phyloP scores from a whole-genome alignment of 2,329 filamentous ascomycete species.

The Claviceps quebecensis region DNA sequence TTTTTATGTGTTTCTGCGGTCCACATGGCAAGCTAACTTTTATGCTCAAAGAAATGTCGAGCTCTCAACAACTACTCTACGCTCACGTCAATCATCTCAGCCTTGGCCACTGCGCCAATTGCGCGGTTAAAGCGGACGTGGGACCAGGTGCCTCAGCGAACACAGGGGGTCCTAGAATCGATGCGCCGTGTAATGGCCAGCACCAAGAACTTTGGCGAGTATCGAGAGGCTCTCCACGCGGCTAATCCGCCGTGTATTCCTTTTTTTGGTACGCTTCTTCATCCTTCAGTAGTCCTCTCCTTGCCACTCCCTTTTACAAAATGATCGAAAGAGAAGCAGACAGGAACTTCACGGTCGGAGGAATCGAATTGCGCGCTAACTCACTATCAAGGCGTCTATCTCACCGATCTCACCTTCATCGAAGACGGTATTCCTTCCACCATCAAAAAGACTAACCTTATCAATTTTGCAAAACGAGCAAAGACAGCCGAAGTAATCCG shows the following conservation, averaged over 20 bases:
- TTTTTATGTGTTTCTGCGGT: too few relatives aligned
- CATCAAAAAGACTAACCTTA: constrained; percentile 89
- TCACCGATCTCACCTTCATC: constrained; percentile 96
- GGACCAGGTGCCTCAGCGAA: constrained; percentile 81
- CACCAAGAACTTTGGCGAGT: constrained; percentile 96
- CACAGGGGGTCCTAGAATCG: constrained; percentile 63
- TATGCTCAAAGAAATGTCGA: constrained; percentile 64
- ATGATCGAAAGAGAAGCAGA: too few relatives aligned
- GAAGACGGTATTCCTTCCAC: constrained; percentile 95
- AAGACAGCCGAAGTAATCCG: constrained; percentile 98
- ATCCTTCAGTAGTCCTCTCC: too few relatives aligned
- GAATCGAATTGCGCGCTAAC: background rate
- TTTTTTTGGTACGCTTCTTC: constrained; percentile 63
- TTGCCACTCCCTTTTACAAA: too few relatives aligned
- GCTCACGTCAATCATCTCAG: constrained; percentile 92
- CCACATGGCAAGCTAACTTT: constrained; percentile 7
- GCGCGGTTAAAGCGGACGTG: constrained; percentile 87
- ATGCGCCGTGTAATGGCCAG: constrained; percentile 95
- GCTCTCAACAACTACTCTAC: constrained; percentile 92
- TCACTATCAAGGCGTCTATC: constrained; percentile 54
- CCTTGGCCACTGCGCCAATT: constrained; percentile 85
- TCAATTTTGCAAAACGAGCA: constrained; percentile 96
- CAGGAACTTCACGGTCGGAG: too few relatives aligned
- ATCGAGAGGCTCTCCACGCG: constrained; percentile 80
- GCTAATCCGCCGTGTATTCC: constrained; percentile 96